These are phyloP conservation scores for Ceratobasidium sp. DNA, from an alignment of 1,284 basidiomycete species.

Conservation along the genomic window DNA sequence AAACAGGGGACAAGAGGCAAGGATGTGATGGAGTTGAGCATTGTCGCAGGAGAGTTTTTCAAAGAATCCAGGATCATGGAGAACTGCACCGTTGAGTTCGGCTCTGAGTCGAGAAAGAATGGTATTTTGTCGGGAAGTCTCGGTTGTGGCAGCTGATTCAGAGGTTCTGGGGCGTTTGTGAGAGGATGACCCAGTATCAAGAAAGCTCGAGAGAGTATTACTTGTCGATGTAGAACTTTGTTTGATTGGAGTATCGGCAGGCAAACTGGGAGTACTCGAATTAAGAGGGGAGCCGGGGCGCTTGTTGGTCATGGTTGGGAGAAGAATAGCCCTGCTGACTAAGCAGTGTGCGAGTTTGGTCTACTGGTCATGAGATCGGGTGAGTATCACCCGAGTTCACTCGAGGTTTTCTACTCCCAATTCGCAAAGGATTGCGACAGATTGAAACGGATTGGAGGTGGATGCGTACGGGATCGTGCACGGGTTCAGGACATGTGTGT, in stretches of 20 bases:
- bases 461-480: too few species aligned
- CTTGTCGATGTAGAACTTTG: neutral
- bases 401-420: too few species aligned
- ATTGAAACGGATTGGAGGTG: too few species aligned
- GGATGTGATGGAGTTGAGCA: neutral
- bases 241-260: neutral
- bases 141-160: neutral
- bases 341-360: too few species aligned
- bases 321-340: too few species aligned
- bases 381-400: too few species aligned
- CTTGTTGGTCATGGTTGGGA: neutral
- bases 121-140: neutral
- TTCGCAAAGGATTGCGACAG: too few species aligned
- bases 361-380: too few species aligned
- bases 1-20: neutral
- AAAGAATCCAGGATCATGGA: neutral
- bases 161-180: neutral
- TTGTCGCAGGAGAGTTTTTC: neutral
- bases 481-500: too few species aligned
- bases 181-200: neutral
- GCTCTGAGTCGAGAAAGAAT: neutral
- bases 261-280: neutral
- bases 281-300: neutral
- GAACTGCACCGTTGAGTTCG: constrained; percentile 1
- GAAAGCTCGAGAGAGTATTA: neutral